These are phyloP conservation scores for Passalora sequoiae DNA, from an alignment of 2,329 filamentous ascomycete species.

Conservation along the genomic window DNA sequence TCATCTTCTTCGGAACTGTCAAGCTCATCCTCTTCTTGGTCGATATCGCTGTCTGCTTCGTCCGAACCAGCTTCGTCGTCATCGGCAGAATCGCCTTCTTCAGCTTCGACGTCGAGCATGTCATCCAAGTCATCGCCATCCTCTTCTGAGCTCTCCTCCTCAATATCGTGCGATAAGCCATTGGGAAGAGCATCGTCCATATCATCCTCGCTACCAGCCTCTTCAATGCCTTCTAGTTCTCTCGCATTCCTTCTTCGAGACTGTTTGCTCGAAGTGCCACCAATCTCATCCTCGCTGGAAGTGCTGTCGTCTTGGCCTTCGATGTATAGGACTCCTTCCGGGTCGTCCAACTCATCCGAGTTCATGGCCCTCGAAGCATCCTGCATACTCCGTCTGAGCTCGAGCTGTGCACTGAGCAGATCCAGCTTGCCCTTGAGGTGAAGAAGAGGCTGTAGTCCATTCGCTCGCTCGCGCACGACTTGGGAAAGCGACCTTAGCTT, in stretches of 20 bases:
- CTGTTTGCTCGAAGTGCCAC: neutral
- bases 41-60: neutral
- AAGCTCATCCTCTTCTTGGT: neutral
- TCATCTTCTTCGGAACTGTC: neutral
- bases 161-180: neutral
- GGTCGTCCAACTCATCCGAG: slow-evolving; percentile 58
- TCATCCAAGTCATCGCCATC: neutral
- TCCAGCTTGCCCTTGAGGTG: slow-evolving; percentile 92
- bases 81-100: slow-evolving; percentile 2
- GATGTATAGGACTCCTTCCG: slow-evolving; percentile 76
- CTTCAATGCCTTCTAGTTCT: neutral
- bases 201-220: neutral
- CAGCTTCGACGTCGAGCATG: slow-evolving; percentile 3
- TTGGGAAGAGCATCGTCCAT: neutral
- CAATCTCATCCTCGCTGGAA: slow-evolving; percentile 50
- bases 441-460: slow-evolving; percentile 74
- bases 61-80: neutral
- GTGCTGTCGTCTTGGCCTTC: slow-evolving; percentile 68
- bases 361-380: slow-evolving; percentile 42
- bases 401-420: slow-evolving; percentile 85
- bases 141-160: slow-evolving; percentile 2
- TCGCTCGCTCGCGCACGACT: slow-evolving; percentile 80
- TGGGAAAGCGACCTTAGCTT: slow-evolving; percentile 74
- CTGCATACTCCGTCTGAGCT: slow-evolving; percentile 67
- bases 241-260: neutral